Percentiles rank a stretch among this genome's conserved stretches.
phyloP scores from a whole-genome alignment of 2,329 filamentous ascomycete genomes.

The Penicillium crustosum region DNA sequence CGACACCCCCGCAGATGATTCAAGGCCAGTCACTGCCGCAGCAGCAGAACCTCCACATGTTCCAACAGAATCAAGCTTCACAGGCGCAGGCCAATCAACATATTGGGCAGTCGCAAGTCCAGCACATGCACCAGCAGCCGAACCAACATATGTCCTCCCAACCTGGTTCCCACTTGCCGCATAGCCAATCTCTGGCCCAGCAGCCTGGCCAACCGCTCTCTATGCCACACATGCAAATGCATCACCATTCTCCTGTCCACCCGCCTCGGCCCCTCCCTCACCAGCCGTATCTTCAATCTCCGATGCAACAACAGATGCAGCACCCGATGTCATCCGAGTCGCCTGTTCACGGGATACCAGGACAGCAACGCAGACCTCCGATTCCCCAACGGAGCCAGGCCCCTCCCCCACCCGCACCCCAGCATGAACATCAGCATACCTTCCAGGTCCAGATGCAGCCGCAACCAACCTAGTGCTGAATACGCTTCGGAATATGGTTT shows the following conservation, averaged over 20 bases:
- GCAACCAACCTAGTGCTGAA: slow-evolving; percentile 18
- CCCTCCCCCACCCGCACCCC: slow-evolving; percentile 26
- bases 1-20: slow-evolving; percentile 23
- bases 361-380: slow-evolving; percentile 10
- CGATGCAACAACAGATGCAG: slow-evolving; percentile 23
- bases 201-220: slow-evolving; percentile 17
- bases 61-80: slow-evolving; percentile 9
- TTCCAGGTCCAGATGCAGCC: slow-evolving; percentile 28
- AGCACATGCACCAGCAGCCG: slow-evolving; percentile 11
- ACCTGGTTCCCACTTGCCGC: slow-evolving; percentile 2
- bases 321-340: slow-evolving; percentile 17
- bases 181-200: neutral
- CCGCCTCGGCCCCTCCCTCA: slow-evolving; percentile 16
- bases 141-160: slow-evolving; percentile 16
- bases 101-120: slow-evolving; percentile 12
- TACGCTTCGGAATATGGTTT: neutral
- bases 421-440: slow-evolving; percentile 29
- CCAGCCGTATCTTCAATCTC: slow-evolving; percentile 25
- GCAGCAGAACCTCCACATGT: slow-evolving; percentile 17
- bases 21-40: slow-evolving; percentile 12
- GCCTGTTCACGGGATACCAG: slow-evolving; percentile 14
- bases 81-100: slow-evolving; percentile 17
- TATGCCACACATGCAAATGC: slow-evolving; percentile 27
- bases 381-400: slow-evolving; percentile 17
- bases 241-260: slow-evolving; percentile 22